A percentile compares a stretch with the other conserved stretches of the same genome.
Conservation (phyloP, 495 filamentous ascomycete genomes). For the Xylaria curta region DNA sequence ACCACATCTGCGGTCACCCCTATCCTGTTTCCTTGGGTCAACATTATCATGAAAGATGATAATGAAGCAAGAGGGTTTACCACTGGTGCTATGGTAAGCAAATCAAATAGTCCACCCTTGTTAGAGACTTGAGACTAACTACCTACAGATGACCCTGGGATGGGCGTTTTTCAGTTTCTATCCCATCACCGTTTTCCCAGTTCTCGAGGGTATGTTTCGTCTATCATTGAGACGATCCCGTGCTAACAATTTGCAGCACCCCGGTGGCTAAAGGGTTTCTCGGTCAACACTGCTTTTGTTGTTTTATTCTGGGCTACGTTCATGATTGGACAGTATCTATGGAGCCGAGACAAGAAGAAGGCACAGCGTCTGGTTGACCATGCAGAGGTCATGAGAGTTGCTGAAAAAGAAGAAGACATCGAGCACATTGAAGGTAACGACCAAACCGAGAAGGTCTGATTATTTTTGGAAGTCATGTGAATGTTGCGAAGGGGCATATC, state of each 20-base stretch:
- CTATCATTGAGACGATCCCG: neutral
- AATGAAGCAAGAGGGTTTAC: neutral
- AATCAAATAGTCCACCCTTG: neutral
- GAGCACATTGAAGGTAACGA: neutral
- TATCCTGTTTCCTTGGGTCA: slow-evolving; percentile 5
- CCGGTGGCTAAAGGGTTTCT: neutral
- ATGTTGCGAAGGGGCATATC: neutral
- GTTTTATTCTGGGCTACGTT: neutral
- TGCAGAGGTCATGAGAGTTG: neutral
- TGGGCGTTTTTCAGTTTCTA: slow-evolving; percentile 1
- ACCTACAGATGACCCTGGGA: neutral
- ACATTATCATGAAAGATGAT: neutral
- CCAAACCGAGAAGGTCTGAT: neutral
- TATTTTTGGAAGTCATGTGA: neutral
- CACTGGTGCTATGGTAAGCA: slow-evolving; percentile 1
- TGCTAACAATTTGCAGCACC: neutral
- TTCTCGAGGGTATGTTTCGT: neutral
- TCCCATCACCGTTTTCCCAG: neutral
- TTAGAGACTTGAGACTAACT: neutral
- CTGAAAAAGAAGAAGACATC: neutral
- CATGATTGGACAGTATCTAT: slow-evolving; percentile 2
- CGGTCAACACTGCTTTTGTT: neutral
- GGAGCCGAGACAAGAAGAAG: neutral
- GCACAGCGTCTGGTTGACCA: neutral
- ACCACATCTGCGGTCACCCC: neutral